Conservation (phyloP, 768 basidiomycete species). For the Agrocybe pediades region DNA sequence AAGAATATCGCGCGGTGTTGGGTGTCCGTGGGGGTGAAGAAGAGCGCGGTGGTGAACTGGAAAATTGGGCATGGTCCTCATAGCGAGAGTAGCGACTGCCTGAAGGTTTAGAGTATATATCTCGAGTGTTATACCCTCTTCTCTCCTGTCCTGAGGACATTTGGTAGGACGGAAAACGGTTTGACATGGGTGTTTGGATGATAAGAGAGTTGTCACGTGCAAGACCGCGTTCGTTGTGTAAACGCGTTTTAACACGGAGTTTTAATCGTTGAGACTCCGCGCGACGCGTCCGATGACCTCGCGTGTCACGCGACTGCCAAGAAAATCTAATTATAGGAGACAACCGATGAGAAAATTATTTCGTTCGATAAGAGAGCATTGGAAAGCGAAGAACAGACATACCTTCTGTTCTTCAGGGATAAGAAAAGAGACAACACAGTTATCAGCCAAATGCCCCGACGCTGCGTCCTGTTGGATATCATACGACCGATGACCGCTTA, state of each 20-base stretch:
- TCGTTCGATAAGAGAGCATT: no score
- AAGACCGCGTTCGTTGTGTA: conserved; percentile 32
- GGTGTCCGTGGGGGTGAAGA: conserved; percentile 44
- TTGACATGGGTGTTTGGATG: conserved; percentile 46
- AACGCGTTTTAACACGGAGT: conserved; percentile 48
- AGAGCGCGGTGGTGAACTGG: conserved; percentile 36
- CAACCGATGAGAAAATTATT: no score
- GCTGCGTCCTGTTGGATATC: no score
- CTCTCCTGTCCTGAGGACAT: conserved; percentile 22
- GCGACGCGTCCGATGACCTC: conserved; percentile 27
- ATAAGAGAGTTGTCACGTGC: conserved; percentile 48
- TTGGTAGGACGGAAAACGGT: conserved; percentile 28
- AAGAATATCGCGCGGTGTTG: conserved; percentile 24
- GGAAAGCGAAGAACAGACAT: no score
- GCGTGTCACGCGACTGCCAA: conserved; percentile 31
- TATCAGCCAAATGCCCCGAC: no score
- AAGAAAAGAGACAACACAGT: no score
- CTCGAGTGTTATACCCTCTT: conserved; percentile 18
- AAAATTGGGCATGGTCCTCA: conserved; percentile 23
- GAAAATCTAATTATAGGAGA: neutral
- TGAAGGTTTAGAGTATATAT: conserved; percentile 15
- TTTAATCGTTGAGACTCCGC: conserved; percentile 30
- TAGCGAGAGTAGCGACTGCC: conserved; percentile 20
- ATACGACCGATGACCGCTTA: no score
- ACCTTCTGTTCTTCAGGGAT: no score